phyloP scores from a whole-genome alignment of 2,329 filamentous ascomycete genomes.

The Alternaria gansuensis region DNA sequence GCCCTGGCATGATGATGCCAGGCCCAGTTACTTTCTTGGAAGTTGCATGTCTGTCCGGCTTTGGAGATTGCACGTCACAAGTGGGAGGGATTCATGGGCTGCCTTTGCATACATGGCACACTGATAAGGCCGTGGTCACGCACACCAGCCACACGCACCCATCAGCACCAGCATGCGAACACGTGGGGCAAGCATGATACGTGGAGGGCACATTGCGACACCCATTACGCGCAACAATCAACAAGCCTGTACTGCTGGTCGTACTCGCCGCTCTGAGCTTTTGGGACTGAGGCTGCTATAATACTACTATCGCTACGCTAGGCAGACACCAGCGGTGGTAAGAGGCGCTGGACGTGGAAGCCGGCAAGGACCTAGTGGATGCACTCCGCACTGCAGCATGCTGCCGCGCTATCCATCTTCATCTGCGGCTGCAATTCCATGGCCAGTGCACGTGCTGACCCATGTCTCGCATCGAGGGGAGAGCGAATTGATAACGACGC shows the following conservation, averaged over 20 bases:
- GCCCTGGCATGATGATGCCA: slow-evolving; percentile 8
- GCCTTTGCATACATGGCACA: background rate
- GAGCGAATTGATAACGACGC: slow-evolving; percentile 19
- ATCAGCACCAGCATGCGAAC: slow-evolving; percentile 23
- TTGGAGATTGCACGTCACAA: slow-evolving; percentile 3
- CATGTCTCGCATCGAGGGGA: slow-evolving; percentile 20
- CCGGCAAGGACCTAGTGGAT: slow-evolving; percentile 15
- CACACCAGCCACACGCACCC: slow-evolving; percentile 18
- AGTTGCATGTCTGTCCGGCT: background rate
- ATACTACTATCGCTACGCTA: background rate
- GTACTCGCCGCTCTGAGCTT: slow-evolving; percentile 12
- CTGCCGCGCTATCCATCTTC: slow-evolving; percentile 19
- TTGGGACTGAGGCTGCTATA: background rate
- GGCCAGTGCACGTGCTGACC: background rate
- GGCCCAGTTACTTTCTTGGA: background rate
- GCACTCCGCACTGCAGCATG: slow-evolving; percentile 20
- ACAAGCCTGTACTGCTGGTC: background rate
- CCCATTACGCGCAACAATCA: background rate
- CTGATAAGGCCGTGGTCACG: slow-evolving; percentile 22
- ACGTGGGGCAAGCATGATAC: slow-evolving; percentile 20
- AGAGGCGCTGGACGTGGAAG: slow-evolving; percentile 17
- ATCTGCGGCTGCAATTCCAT: slow-evolving; percentile 10
- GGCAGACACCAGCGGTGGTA: slow-evolving; percentile 8
- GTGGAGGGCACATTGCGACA: background rate
- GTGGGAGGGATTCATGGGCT: slow-evolving; percentile 2